Conservation (phyloP, 148 eudicot species). For the Simmondsia chinensis region DNA sequence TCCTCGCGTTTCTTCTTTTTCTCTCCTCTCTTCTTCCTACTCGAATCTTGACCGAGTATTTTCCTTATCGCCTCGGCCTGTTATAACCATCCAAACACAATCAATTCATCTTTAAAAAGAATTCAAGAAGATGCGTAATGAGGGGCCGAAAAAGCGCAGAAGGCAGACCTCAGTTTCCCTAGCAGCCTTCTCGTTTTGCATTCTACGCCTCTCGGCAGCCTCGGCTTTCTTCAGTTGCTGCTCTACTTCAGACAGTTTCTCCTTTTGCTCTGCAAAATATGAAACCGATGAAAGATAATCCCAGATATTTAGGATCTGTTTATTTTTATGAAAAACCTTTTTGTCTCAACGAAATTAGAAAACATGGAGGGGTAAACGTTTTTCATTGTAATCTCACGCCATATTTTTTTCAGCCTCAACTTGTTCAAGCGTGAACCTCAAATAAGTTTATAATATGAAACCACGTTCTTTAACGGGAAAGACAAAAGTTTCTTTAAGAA, state of each 20-base stretch:
- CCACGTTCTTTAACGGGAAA: too few relatives aligned
- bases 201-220: constrained; percentile 75
- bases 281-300: neutral
- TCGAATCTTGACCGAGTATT: constrained; percentile 96
- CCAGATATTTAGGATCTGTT: too few relatives aligned
- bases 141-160: neutral
- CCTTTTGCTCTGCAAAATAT: constrained; percentile 52
- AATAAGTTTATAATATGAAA: too few relatives aligned
- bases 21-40: constrained; percentile 82
- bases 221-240: constrained; percentile 77
- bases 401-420: too few relatives aligned
- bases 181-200: constrained; percentile 80
- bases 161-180: constrained; percentile 66
- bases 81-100: constrained; percentile 7
- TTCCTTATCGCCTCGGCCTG: constrained; percentile 98
- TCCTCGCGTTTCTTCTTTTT: constrained; percentile 80
- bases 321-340: too few relatives aligned
- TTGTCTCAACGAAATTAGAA: too few relatives aligned
- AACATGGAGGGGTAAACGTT: too few relatives aligned
- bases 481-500: too few relatives aligned
- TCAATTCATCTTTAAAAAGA: constrained; percentile 7
- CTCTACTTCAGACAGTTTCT: constrained; percentile 69
- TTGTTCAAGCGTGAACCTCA: too few relatives aligned
- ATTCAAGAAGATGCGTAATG: neutral
- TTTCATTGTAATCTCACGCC: too few relatives aligned